Conservation (phyloP, 1,284 basidiomycete species). For the Tilletia horrida region DNA sequence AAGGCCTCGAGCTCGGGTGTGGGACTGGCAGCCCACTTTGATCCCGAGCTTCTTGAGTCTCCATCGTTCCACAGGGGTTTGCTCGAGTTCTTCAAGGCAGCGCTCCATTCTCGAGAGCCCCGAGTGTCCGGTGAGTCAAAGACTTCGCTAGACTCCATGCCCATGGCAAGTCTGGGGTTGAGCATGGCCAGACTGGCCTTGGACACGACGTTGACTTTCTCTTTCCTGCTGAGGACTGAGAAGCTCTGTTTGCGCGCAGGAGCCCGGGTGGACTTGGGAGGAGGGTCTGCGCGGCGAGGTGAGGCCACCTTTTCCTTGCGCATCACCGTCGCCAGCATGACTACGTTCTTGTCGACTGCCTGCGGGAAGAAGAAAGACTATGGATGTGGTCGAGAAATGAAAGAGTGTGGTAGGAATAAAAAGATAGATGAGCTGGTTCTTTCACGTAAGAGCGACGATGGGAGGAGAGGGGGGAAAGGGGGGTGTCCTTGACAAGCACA, state of each 20-base stretch:
- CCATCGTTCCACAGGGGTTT: conserved; percentile 13
- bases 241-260: conserved; percentile 16
- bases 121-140: not conserved
- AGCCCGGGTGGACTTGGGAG: not conserved
- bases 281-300: not conserved
- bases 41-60: not conserved
- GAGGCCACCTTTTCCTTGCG: conserved; percentile 12
- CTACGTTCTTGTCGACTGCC: not conserved
- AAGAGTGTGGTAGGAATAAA: not conserved
- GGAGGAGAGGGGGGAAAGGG: not conserved
- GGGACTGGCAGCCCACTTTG: conserved; percentile 30
- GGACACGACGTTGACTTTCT: conserved; percentile 48
- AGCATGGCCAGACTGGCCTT: conserved; percentile 48
- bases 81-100: conserved; percentile 10
- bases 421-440: not conserved
- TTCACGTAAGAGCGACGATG: not conserved
- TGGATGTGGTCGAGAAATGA: not conserved
- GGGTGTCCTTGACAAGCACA: not conserved
- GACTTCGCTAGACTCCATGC: conserved; percentile 32
- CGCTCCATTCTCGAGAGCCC: not conserved
- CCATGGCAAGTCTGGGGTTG: conserved; percentile 49
- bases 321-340: conserved; percentile 12
- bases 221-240: conserved; percentile 29
- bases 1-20: conserved; percentile 48
- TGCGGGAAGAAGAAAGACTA: not conserved